These are phyloP conservation scores for Magnaporthiopsis rhizophila DNA, from an alignment of 2,329 filamentous ascomycete species.

Conservation along the genomic window DNA sequence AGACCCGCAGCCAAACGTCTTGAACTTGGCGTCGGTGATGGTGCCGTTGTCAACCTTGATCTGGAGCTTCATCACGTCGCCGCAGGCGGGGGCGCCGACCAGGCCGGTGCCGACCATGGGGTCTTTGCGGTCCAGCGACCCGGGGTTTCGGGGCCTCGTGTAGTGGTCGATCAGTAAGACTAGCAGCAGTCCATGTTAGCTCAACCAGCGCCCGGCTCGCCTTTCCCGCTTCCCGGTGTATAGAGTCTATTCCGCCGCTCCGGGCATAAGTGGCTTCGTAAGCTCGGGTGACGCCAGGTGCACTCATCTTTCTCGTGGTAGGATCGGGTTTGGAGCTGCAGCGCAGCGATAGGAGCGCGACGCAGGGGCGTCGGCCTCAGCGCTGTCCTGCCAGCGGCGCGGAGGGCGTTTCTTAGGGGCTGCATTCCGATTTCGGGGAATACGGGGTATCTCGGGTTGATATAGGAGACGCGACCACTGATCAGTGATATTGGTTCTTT, in stretches of 20 bases:
- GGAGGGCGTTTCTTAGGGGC: constrained; percentile 6
- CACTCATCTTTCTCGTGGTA: constrained; percentile 20
- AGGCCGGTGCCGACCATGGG: constrained; percentile 82
- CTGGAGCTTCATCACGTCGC: constrained; percentile 91
- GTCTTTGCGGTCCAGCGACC: constrained; percentile 62
- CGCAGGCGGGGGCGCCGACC: constrained; percentile 83
- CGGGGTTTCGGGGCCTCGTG: constrained; percentile 37
- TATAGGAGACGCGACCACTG: background rate
- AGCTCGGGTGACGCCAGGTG: background rate
- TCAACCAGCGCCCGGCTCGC: background rate
- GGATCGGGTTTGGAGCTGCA: constrained; percentile 13
- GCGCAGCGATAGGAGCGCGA: constrained; percentile 10
- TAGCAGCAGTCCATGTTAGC: constrained; percentile 3
- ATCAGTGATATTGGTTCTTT: background rate
- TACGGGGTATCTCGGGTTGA: background rate
- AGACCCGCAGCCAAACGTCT: constrained; percentile 91
- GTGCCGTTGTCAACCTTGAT: constrained; percentile 88
- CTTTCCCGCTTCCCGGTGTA: background rate
- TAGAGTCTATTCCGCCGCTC: background rate
- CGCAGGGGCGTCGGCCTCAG: constrained; percentile 9
- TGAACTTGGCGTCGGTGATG: constrained; percentile 94
- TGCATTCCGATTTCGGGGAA: background rate
- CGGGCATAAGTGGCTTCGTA: constrained; percentile 1
- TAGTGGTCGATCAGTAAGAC: constrained; percentile 20
- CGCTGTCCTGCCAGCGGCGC: constrained; percentile 11